Base-by-base conservation (phyloP, 306 rosid genomes). In the Styphnolobium japonicum region DNA sequence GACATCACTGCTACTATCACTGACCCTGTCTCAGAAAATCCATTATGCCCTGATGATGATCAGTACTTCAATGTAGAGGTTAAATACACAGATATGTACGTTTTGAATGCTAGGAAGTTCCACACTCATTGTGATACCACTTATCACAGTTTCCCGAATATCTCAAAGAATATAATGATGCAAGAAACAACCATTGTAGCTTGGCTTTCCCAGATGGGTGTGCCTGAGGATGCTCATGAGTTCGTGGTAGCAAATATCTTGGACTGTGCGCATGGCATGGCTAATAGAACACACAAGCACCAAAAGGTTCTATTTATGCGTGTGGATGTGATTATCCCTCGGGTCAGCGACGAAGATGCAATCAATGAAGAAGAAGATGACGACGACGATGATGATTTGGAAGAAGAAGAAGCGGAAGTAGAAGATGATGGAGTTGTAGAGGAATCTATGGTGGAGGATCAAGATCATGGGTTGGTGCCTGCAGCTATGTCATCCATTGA, bases 231-330 rank as follows among this genome's bases (percentile, higher is more conserved):
- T 3, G 76, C 76, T 11, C 72, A 55, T 9, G 0, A 0, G 1
- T 1, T 16, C 0, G 23, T 66, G 16, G 62, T 6, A 2, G 53
- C 16, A 0, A n/a, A 55, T 0, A 42, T 81, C 2, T 29, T n/a
- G 69, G 33, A 10, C 5, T 73, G 76, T 7, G 80, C 52, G 0
- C 39, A 6, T 19, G 19, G 10, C 8, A 80, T 80, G 84, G 16
- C 19, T 9, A 0, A 11, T 10, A 5, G 19, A 4, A 2, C 10
- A 0, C 2, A 16, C 3, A 16, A 6, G 18, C 2, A 36, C 2
- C 0, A 1, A 9, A 25, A 2, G 15, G 25, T 40, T 45, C 31
- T 79, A 0, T 4, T 2, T 0, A 64, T 80, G 53, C 5, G 1
- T 3, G 84, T 80, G 14, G 51, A 52, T 10, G 0, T 80, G 2